Evolutionary conservation across 352 stramenopile species (phyloP).

Genomic region (Pythium myriotylum): DNA sequence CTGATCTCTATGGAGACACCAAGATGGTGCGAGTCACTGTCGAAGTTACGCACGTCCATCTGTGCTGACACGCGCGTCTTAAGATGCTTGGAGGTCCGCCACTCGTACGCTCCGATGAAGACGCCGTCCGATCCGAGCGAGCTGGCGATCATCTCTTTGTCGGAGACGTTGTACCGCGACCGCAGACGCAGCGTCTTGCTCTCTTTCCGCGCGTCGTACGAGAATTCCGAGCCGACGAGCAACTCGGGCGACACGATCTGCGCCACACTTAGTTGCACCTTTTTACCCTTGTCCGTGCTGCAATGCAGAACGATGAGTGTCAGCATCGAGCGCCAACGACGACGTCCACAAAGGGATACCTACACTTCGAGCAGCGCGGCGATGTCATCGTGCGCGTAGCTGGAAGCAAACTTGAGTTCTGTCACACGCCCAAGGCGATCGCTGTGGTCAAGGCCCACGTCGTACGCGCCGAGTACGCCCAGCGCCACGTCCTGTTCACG

Average conservation of each 20-base stretch:
- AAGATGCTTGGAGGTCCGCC: constrained; percentile 69
- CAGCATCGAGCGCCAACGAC: too few relatives aligned
- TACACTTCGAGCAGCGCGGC: constrained; percentile 76
- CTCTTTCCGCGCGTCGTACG: constrained; percentile 71
- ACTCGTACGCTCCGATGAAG: constrained; percentile 76
- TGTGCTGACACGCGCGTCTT: constrained; percentile 77
- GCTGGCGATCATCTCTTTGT: constrained; percentile 49
- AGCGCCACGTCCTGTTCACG: constrained; percentile 37
- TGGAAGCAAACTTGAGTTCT: constrained; percentile 58
- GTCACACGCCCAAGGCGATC: constrained; percentile 69
- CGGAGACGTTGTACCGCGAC: constrained; percentile 53
- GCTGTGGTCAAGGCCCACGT: constrained; percentile 79
- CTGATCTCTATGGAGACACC: constrained; percentile 84
- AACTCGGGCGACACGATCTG: constrained; percentile 58
- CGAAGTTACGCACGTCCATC: constrained; percentile 83
- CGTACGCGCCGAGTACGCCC: constrained; percentile 65
- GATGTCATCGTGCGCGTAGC: constrained; percentile 67
- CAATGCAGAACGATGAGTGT: neutral
- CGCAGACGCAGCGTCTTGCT: constrained; percentile 62
- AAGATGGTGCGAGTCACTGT: constrained; percentile 83
- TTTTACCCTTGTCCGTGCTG: constrained; percentile 71
- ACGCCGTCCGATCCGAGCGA: constrained; percentile 79
- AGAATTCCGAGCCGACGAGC: constrained; percentile 63
- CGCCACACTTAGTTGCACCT: constrained; percentile 61
- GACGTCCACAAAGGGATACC: constrained; percentile 22